Percentiles rank a stretch among this genome's conserved stretches.
These are phyloP conservation scores for Boletus coccyginus DNA, from an alignment of 768 basidiomycete species.

Conservation along the genomic window DNA sequence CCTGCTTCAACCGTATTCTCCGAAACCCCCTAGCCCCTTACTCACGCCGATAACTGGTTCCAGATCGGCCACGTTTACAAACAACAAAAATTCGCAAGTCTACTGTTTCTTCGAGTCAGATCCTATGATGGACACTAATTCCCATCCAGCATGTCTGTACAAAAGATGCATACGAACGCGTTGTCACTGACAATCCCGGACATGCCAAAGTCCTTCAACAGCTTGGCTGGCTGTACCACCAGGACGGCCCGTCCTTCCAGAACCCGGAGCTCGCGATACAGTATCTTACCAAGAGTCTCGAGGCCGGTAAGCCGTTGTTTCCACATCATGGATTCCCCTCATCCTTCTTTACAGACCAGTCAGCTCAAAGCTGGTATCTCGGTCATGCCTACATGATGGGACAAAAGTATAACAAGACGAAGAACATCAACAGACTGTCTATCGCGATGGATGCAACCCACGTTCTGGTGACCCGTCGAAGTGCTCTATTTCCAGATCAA, in stretches of 20 bases:
- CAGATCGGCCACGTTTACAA: conserved; percentile 99
- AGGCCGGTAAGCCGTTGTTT: conserved; percentile 66
- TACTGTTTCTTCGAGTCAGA: not conserved
- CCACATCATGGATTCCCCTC: not conserved
- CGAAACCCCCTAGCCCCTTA: conserved; percentile 95
- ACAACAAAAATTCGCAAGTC: conserved; percentile 89
- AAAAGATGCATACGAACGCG: conserved; percentile 96
- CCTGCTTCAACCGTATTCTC: conserved; percentile 95
- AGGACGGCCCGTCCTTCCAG: conserved; percentile 90
- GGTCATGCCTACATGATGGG: conserved; percentile 99
- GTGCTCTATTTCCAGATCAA: no score
- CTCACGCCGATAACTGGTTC: conserved; percentile 99
- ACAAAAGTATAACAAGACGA: conserved; percentile 99
- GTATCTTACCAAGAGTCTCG: conserved; percentile 91
- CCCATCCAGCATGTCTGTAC: conserved; percentile 66
- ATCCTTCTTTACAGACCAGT: conserved; percentile 57
- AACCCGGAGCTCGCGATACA: conserved; percentile 94
- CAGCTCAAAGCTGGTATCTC: conserved; percentile 98
- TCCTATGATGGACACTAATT: conserved; percentile 13
- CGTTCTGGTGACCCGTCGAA: no score
- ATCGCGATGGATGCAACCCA: no score
- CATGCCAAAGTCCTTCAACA: conserved; percentile 98
- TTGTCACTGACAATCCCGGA: conserved; percentile 89
- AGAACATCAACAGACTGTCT: no score
- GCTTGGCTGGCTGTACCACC: conserved; percentile 96